Percentiles rank a stretch among this genome's conserved stretches.
These are phyloP conservation scores for Aristolochia fimbriata DNA, from an alignment of 164 flowering plant genomes.

Conservation along the genomic window DNA sequence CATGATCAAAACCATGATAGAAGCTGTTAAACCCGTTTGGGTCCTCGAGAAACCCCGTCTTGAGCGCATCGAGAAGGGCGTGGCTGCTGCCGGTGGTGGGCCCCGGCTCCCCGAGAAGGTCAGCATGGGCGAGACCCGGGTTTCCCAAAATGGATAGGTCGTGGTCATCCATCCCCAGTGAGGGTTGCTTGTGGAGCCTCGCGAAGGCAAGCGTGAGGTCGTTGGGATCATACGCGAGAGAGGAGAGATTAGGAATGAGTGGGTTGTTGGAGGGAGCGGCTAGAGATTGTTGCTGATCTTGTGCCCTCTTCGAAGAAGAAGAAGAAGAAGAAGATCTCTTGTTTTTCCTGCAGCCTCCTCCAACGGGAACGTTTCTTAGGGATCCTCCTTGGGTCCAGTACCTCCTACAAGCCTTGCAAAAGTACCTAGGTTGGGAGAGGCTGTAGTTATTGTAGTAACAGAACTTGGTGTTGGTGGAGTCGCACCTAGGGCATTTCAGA, in stretches of 20 bases:
- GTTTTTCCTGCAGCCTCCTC: conserved; percentile 95
- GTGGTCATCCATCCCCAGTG: conserved; percentile 30
- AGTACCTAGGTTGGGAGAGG: conserved; percentile 87
- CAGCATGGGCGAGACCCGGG: neutral
- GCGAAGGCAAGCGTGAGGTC: conserved; percentile 62
- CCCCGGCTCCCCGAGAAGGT: neutral
- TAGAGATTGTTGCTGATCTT: conserved; percentile 18
- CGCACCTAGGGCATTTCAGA: conserved; percentile 90
- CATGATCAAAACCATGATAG: conserved; percentile 31
- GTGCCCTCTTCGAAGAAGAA: conserved; percentile 35
- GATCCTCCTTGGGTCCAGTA: conserved; percentile 99
- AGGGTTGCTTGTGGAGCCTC: conserved; percentile 41
- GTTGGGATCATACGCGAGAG: conserved; percentile 34
- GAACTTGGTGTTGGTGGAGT: conserved; percentile 82
- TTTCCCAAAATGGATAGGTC: conserved; percentile 1
- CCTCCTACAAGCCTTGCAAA: conserved; percentile 87
- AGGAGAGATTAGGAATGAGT: conserved; percentile 17
- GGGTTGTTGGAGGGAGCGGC: conserved; percentile 18
- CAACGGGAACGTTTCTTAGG: conserved; percentile 82
- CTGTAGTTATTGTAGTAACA: conserved; percentile 99
- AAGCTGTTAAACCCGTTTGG: conserved; percentile 29
- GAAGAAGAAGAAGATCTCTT: conserved; percentile 50
- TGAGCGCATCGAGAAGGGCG: conserved; percentile 31
- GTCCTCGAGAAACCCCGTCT: conserved; percentile 31
- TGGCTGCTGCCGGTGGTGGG: conserved; percentile 4